phyloP scores from a whole-genome alignment of 192 early-diverging fungal genomes.

The Dimargaris cristalligena region DNA sequence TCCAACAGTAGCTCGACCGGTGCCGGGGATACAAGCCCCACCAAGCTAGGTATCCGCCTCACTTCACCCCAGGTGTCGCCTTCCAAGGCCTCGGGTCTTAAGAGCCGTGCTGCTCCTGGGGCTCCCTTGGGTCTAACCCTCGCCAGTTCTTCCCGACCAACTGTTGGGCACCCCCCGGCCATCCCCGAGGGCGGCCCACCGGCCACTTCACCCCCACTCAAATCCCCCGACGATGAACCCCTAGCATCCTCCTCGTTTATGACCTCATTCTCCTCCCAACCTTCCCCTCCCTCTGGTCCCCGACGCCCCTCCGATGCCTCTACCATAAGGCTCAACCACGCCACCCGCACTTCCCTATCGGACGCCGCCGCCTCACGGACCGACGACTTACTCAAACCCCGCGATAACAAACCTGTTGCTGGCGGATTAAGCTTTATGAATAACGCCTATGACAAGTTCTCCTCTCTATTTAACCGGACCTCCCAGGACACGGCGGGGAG shows the following conservation, averaged over 20 bases:
- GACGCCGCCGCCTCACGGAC: too few relatives aligned
- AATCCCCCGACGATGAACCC: background rate
- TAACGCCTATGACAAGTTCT: conserved; percentile 6
- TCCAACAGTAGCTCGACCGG: too few relatives aligned
- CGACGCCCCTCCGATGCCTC: too few relatives aligned
- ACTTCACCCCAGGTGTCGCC: background rate
- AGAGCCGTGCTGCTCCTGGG: too few relatives aligned
- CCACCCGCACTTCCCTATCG: too few relatives aligned
- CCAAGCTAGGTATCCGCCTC: background rate
- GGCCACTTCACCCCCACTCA: background rate
- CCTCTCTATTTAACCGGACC: background rate
- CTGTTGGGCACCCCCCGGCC: too few relatives aligned
- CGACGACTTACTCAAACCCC: too few relatives aligned
- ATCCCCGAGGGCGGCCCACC: too few relatives aligned
- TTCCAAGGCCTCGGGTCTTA: background rate
- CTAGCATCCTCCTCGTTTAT: background rate
- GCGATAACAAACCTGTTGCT: background rate
- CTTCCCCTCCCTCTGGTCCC: background rate
- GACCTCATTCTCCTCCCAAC: background rate
- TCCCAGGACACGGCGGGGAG: background rate
- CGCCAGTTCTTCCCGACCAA: too few relatives aligned
- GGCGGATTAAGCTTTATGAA: background rate
- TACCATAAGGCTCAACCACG: too few relatives aligned
- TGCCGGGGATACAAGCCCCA: conserved; percentile 3
- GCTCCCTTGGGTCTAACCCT: too few relatives aligned